Base-by-base conservation (phyloP, 2,329 filamentous ascomycete genomes). In the Amauroascus verrucosus region DNA sequence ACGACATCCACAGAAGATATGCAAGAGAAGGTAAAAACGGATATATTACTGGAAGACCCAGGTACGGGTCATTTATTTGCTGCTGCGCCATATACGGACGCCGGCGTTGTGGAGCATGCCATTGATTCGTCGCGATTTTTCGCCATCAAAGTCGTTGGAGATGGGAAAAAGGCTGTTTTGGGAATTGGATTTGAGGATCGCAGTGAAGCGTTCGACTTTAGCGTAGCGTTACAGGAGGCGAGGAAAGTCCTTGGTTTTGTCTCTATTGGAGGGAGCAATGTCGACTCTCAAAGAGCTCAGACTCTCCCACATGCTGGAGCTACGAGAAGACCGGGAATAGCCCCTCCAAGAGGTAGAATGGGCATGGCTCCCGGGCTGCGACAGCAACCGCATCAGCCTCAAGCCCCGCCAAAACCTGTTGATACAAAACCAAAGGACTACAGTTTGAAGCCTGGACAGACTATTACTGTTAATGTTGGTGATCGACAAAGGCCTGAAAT, bases 131-230 rank as follows among this genome's bases (percentile, higher is more conserved):
- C 80, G 56, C 80, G 88, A 32, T 95, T 95, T 76, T 95, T 95
- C 65, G 88, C 88, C 5, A 67, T 95, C 33, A 77, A 85, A 13
- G 88, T 95, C 1, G 81, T 87, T 55, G 87, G 89, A 57, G 84
- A 83, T 33, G 83, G 86, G 1, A 77, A 84, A 61, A 90, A 88
- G 67, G 88, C 89, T 9, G 79, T 86, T 44, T 71, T 95, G 55
- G 88, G 89, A 8, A 81, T 95, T 59, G 89, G 88, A 8, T 95
- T 94, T 65, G 88, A 94, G 73, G 88, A 95, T 68, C 76, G 89
- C 48, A 83, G 81, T 63, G 86, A 91, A 62, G 87, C 89, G 1
- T 91, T 95, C 61, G 88, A 95, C 65, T 89, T 95, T 63, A 80
- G 81, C 57, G 85, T 94, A 49, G 80, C 84, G 14, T 72, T 95